Base-by-base conservation (phyloP, 148 eudicot genomes). In the Limonium bicolor region DNA sequence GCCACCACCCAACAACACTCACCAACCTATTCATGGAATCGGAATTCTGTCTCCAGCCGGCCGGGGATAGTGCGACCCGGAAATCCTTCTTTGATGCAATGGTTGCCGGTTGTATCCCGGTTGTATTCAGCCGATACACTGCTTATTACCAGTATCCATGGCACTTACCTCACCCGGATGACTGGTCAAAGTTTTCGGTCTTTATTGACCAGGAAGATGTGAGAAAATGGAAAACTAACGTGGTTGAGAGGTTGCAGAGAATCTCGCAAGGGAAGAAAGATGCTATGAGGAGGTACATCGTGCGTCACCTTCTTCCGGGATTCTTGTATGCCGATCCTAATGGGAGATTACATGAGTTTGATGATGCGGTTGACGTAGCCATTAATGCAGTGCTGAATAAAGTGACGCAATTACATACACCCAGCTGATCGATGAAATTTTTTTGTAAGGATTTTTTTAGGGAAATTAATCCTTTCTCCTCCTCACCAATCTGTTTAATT, bases 111-210 rank as follows among this genome's bases (percentile, higher is more conserved):
- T 86, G 96, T 29, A 86, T 82, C n/a, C 96, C 94, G 0, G 94
- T 87, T 11, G 16, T 87, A 0, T 87, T 87, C 25, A 67, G 71
- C 37, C 94, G 82, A 0, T 61, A 71, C 13, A 76, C 96, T 0
- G 86, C 86, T 1, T 67, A 76, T 53, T 78, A 78, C 38, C 96
- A 87, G 30, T 87, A 87, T 46, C 73, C 94, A 6, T 87, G 96
- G 90, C 94, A 87, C 50, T 54, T 87, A 13, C n/a, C n/a, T n/a
- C n/a, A n/a, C n/a, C 96, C 94, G 0, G 56, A 60, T 47, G 82
- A 87, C 61, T 31, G 58, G 12, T 31, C 33, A 6, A 74, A 59
- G 23, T 87, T 76, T 19, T 87, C 94, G 0, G 76, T 82, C 7
- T 82, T 60, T 28, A 63, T 87, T 11, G 76, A 71, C 34, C 26